Evolutionary conservation across 768 basidiomycete species (phyloP).

Genomic region (Tremella fuciformis): DNA sequence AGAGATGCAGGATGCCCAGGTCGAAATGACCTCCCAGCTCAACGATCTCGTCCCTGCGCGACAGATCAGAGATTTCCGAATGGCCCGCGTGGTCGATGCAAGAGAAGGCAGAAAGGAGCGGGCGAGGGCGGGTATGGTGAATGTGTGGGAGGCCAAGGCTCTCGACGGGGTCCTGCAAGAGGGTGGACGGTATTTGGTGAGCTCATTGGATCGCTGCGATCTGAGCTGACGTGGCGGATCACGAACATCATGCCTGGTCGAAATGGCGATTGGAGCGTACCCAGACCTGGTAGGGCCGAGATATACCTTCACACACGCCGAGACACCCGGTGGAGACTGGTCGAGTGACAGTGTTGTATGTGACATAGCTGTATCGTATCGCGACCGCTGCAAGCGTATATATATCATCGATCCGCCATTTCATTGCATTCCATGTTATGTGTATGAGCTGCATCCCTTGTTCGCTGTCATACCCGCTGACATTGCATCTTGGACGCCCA

Average conservation of each 20-base stretch:
- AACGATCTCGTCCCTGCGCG: conserved; percentile 68
- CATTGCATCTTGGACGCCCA: no score
- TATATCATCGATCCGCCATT: no score
- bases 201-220: conserved; percentile 29
- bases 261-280: conserved; percentile 67
- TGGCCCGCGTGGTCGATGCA: conserved; percentile 63
- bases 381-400: background rate
- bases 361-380: background rate
- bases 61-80: conserved; percentile 70
- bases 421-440: no score
- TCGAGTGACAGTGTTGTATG: conserved; percentile 4
- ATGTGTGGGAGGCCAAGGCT: conserved; percentile 72
- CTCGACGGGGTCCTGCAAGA: conserved; percentile 60
- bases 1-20: conserved; percentile 50
- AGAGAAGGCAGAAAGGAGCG: conserved; percentile 57
- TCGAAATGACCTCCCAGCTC: conserved; percentile 71
- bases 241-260: conserved; percentile 72
- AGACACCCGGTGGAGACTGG: conserved; percentile 56
- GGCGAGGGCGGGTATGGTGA: conserved; percentile 69
- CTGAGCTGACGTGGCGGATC: conserved; percentile 52
- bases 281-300: conserved; percentile 60
- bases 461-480: no score
- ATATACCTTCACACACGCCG: conserved; percentile 68
- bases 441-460: no score
- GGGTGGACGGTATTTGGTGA: conserved; percentile 68